Conservation (phyloP, 2,329 filamentous ascomycete genomes). For the Monosporascus sp. region DNA sequence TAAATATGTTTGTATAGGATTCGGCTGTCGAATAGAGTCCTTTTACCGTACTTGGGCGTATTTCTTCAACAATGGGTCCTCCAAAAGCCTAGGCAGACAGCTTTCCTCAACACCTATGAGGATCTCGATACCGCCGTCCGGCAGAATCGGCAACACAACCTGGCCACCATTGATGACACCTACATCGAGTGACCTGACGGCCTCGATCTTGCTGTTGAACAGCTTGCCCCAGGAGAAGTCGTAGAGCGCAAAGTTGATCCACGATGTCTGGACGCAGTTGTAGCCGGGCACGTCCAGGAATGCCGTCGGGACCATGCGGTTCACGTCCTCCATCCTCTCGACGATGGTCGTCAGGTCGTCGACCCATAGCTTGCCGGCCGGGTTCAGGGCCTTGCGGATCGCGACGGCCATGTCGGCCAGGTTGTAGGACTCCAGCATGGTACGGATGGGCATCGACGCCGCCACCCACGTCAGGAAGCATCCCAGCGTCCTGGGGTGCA, state of each 20-base stretch:
- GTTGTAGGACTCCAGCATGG: constrained; percentile 22
- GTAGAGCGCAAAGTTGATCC: constrained; percentile 29
- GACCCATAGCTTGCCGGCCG: constrained; percentile 26
- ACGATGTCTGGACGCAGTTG: constrained; percentile 30
- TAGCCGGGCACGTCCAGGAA: constrained; percentile 31
- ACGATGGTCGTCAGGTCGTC: constrained; percentile 26
- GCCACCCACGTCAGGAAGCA: constrained; percentile 34
- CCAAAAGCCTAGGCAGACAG: constrained; percentile 21
- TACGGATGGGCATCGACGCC: constrained; percentile 21
- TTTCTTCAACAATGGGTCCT: constrained; percentile 26
- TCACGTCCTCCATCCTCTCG: constrained; percentile 27
- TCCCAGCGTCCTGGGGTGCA: constrained; percentile 32
- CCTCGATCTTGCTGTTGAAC: constrained; percentile 23
- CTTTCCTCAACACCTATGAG: constrained; percentile 28
- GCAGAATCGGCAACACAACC: constrained; percentile 26
- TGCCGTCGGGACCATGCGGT: constrained; percentile 26
- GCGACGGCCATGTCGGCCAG: constrained; percentile 29
- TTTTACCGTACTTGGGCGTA: constrained; percentile 14
- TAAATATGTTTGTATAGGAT: too few relatives aligned
- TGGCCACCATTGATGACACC: constrained; percentile 29
- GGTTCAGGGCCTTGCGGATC: constrained; percentile 28
- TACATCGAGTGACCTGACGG: constrained; percentile 26
- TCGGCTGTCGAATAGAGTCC: too few relatives aligned
- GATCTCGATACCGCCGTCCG: constrained; percentile 29
- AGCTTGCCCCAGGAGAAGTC: constrained; percentile 28